Evolutionary conservation across 768 basidiomycete genomes (phyloP).

Genomic region (Mycena chlorophos): DNA sequence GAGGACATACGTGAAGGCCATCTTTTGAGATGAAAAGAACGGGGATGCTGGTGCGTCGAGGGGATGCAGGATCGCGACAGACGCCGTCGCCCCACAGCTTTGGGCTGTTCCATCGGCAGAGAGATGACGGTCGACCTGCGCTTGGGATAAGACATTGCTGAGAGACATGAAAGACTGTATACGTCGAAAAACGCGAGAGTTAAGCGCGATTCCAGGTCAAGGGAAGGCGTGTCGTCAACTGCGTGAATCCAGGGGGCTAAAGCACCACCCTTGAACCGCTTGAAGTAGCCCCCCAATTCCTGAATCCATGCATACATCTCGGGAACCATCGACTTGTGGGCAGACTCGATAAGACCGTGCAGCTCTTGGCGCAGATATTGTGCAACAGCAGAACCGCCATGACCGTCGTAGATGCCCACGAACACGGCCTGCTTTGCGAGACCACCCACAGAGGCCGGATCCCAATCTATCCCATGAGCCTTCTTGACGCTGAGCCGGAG

Average conservation of each 20-base stretch:
- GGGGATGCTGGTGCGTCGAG: conserved; percentile 78
- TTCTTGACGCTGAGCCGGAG: conserved; percentile 65
- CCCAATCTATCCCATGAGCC: conserved; percentile 68
- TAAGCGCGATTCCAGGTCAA: conserved; percentile 84
- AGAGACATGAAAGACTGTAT: conserved; percentile 26
- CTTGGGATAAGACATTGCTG: not conserved
- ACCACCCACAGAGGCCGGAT: conserved; percentile 52
- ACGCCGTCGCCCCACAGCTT: conserved; percentile 86
- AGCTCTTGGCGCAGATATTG: conserved; percentile 83
- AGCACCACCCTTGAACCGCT: conserved; percentile 80
- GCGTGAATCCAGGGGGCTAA: conserved; percentile 64
- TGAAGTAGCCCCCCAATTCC: conserved; percentile 87
- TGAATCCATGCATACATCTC: conserved; percentile 77
- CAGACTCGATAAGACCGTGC: conserved; percentile 82
- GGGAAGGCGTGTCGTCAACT: conserved; percentile 33
- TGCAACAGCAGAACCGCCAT: conserved; percentile 89
- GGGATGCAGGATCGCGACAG: conserved; percentile 87
- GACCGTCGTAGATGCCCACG: conserved; percentile 91
- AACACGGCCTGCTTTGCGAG: conserved; percentile 78
- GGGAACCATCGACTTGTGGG: conserved; percentile 67
- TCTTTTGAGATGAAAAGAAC: conserved; percentile 75
- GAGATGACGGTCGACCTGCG: conserved; percentile 73
- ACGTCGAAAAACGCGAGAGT: conserved; percentile 89
- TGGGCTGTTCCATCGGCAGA: conserved; percentile 69
- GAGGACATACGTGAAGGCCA: conserved; percentile 60